Percentiles rank a stretch among this genome's conserved stretches.
Evolutionary conservation across 768 basidiomycete species (phyloP).

Genomic region (Boletus rubropictus): DNA sequence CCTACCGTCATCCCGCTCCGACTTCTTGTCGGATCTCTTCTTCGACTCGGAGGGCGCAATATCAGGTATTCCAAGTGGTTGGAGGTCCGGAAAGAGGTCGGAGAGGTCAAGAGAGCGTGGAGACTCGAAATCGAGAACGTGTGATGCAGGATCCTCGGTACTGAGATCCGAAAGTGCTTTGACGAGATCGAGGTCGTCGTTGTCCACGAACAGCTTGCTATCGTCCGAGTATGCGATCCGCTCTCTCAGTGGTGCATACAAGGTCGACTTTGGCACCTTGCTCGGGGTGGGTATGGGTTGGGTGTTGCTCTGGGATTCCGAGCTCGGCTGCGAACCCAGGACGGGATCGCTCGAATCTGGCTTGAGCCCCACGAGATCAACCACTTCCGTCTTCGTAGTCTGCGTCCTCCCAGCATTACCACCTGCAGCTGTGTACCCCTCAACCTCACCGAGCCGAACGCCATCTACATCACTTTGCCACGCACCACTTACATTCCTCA

Average conservation of each 20-base stretch:
- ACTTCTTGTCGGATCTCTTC: constrained; percentile 50
- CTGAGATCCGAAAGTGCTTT: constrained; percentile 41
- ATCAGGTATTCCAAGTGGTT: constrained; percentile 53
- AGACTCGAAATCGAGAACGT: constrained; percentile 17
- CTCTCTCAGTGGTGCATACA: constrained; percentile 56
- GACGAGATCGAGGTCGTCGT: constrained; percentile 47
- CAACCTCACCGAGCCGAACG: constrained; percentile 19
- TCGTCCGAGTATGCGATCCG: constrained; percentile 43
- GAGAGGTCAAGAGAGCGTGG: constrained; percentile 44
- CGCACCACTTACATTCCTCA: constrained; percentile 22
- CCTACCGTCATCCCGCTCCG: too few relatives aligned
- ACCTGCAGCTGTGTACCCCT: constrained; percentile 17
- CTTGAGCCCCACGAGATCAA: constrained; percentile 42
- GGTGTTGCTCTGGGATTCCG: constrained; percentile 29
- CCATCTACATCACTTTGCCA: constrained; percentile 19
- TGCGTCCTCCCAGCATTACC: constrained; percentile 12
- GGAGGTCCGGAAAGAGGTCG: constrained; percentile 82
- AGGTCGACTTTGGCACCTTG: constrained; percentile 40
- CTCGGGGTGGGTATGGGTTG: constrained; percentile 14
- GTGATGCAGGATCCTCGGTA: constrained; percentile 19
- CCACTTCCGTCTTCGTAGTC: constrained; percentile 25
- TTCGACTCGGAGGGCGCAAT: constrained; percentile 33
- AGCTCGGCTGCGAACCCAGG: constrained; percentile 37
- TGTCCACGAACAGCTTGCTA: constrained; percentile 48
- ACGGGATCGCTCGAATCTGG: constrained; percentile 52